Conservation (phyloP, 345 rosid species). For the Garcia nutans region DNA sequence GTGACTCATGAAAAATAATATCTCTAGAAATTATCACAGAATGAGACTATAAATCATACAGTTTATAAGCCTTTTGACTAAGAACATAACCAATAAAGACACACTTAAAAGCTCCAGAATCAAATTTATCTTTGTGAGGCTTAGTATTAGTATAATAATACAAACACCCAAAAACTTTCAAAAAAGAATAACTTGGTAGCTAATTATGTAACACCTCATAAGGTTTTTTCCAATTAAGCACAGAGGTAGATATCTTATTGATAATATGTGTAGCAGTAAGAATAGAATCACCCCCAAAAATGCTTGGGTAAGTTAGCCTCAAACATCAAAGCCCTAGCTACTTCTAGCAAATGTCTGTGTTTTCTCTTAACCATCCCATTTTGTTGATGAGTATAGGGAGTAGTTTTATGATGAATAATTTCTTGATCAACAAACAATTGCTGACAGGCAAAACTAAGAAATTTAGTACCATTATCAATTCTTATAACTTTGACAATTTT, state of each 20-base stretch:
- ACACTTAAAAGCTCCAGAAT: neutral
- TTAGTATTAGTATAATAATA: neutral
- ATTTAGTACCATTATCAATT: neutral
- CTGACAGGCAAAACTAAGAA: neutral
- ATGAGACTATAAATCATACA: neutral
- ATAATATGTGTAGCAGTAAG: neutral
- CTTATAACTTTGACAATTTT: neutral
- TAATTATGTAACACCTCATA: neutral
- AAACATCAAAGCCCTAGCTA: neutral
- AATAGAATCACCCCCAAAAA: neutral
- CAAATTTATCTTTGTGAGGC: neutral
- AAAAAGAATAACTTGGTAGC: accelerated
- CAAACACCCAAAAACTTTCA: neutral
- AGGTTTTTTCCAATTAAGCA: neutral
- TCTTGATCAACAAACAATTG: neutral
- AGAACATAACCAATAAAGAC: neutral
- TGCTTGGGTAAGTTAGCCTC: neutral
- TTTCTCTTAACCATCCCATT: neutral
- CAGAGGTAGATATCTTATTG: neutral
- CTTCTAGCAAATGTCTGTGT: neutral
- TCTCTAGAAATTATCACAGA: neutral
- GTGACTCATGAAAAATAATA: neutral
- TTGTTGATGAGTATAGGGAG: neutral
- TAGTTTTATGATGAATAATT: neutral
- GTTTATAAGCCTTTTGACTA: neutral